Conservation (phyloP, 306 rosid genomes). For the Hylodesmum podocarpum region DNA sequence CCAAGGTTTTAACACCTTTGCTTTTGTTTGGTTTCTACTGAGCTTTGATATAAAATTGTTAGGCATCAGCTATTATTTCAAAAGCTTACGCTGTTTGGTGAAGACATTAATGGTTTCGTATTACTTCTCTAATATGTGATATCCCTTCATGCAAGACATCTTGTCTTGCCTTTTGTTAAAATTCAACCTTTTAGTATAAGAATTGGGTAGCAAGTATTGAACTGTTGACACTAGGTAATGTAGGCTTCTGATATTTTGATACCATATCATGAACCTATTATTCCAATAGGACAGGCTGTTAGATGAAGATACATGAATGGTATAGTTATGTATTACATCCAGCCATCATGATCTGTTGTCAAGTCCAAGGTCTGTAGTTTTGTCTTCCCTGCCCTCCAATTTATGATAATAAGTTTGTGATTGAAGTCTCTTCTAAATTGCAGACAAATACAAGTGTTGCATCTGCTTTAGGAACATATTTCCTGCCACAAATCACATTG, state of each 20-base stretch:
- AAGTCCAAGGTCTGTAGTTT: not conserved
- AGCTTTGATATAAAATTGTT: not conserved
- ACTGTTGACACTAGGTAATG: not conserved
- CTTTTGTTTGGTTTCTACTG: not conserved
- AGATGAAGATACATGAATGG: not conserved
- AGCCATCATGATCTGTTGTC: not conserved
- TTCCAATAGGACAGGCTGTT: not conserved
- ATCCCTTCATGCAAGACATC: not conserved
- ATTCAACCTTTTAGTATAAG: not conserved
- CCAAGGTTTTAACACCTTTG: not conserved
- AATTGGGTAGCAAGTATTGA: not conserved
- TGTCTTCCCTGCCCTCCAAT: not conserved
- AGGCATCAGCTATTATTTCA: not conserved
- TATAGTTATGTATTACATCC: not conserved
- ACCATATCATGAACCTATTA: not conserved
- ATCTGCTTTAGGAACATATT: conserved; percentile 81
- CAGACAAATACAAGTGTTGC: conserved; percentile 99
- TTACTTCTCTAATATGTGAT: not conserved
- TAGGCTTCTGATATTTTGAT: not conserved
- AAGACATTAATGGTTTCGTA: not conserved
- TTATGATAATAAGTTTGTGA: not conserved
- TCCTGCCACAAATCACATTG: conserved; percentile 78
- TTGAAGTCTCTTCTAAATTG: not conserved
- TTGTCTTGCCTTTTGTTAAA: not conserved
- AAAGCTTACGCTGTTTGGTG: not conserved